These are phyloP conservation scores for Rhynchosporium graminicola DNA, from an alignment of 2,329 filamentous ascomycete species.

Conservation along the genomic window DNA sequence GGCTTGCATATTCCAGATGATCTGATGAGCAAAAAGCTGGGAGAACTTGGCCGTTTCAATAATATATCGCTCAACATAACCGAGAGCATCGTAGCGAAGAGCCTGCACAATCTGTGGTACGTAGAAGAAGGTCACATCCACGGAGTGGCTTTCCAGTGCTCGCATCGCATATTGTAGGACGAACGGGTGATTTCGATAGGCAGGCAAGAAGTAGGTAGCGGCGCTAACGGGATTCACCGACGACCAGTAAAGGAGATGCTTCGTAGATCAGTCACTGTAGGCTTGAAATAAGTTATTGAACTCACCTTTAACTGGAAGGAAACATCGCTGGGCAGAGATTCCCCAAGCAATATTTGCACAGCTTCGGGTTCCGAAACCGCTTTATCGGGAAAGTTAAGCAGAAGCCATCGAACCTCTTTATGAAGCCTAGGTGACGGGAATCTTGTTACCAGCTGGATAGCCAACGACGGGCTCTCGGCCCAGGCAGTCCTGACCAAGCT, in stretches of 20 bases:
- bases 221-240: constrained; percentile 91
- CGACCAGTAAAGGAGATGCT: constrained; percentile 92
- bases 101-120: constrained; percentile 98
- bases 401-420: constrained; percentile 74
- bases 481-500: constrained; percentile 79
- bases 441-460: constrained; percentile 78
- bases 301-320: constrained; percentile 79
- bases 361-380: constrained; percentile 80
- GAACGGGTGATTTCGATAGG: constrained; percentile 88
- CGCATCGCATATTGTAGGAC: constrained; percentile 96
- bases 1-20: constrained; percentile 99
- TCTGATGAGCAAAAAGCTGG: constrained; percentile 98
- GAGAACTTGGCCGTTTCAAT: constrained; percentile 96
- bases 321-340: constrained; percentile 75
- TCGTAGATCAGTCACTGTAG: constrained; percentile 38
- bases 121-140: constrained; percentile 99
- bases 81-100: constrained; percentile 86
- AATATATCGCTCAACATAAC: constrained; percentile 95
- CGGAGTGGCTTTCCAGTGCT: constrained; percentile 86
- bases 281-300: not conserved
- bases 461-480: constrained; percentile 80
- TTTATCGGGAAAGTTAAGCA: constrained; percentile 82
- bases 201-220: constrained; percentile 88
- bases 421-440: constrained; percentile 75
- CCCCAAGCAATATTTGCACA: constrained; percentile 77